Evolutionary conservation across 75 land plant species (phyloP).

Genomic region (Pinus taeda): DNA sequence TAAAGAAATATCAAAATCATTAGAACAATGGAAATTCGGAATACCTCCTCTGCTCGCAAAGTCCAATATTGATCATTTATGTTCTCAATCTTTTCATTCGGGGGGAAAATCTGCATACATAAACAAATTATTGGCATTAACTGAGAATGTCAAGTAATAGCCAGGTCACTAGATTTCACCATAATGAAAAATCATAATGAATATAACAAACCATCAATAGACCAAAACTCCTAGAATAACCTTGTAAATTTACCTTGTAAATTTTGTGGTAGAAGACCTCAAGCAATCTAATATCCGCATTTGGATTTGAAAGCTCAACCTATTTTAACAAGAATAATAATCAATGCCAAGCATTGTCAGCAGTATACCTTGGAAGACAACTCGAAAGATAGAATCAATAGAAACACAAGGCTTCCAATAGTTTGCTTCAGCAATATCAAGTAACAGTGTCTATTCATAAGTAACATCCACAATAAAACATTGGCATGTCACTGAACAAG

Average conservation of each 20-base stretch:
- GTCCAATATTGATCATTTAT: slow-evolving; percentile 41
- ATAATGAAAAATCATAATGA: too few species aligned
- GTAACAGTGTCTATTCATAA: background rate
- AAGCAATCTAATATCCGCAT: slow-evolving; percentile 91
- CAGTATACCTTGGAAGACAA: background rate
- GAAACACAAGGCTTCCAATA: background rate
- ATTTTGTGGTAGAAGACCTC: slow-evolving; percentile 98
- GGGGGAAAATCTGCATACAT: slow-evolving; percentile 22
- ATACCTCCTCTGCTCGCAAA: slow-evolving; percentile 25
- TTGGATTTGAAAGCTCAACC: slow-evolving; percentile 91
- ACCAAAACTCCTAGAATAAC: too few species aligned
- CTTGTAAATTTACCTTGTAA: slow-evolving; percentile 64
- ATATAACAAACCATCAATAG: too few species aligned
- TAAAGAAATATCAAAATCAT: background rate
- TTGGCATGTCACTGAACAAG: too few species aligned
- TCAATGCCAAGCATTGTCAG: background rate
- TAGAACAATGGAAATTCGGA: background rate
- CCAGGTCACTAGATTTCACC: too few species aligned
- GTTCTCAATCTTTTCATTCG: slow-evolving; percentile 35
- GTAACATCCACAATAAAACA: background rate
- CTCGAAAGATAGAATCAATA: background rate
- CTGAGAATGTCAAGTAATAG: background rate
- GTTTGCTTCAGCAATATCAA: background rate
- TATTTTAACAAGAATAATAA: slow-evolving; percentile 12
- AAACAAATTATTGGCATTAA: background rate